phyloP scores from a whole-genome alignment of 148 eudicot genomes.

The Diospyros kaki region DNA sequence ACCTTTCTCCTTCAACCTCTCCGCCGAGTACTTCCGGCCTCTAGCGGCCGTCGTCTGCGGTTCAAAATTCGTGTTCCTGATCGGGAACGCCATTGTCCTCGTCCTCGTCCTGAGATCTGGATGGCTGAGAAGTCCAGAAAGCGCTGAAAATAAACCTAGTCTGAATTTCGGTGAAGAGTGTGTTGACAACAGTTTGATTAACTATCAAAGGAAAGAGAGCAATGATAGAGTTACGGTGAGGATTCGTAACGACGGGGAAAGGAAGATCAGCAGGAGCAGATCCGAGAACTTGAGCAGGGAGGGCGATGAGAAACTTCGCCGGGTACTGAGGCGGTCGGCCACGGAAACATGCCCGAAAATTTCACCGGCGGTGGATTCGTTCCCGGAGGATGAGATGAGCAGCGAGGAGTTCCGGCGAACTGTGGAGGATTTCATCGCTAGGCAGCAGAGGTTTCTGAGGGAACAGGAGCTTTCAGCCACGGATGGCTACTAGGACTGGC shows the following conservation, averaged over 20 bases:
- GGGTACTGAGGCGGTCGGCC: slow-evolving; percentile 5
- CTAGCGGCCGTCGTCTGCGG: slow-evolving; percentile 33
- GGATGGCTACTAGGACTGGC: not conserved
- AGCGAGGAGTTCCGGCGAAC: slow-evolving; percentile 17
- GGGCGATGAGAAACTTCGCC: slow-evolving; percentile 4
- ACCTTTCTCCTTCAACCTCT: slow-evolving; percentile 36
- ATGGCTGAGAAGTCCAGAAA: not conserved
- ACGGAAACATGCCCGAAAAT: not conserved
- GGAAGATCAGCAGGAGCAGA: slow-evolving; percentile 45
- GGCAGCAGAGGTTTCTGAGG: slow-evolving; percentile 73
- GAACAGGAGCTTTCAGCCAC: slow-evolving; percentile 43
- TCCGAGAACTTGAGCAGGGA: slow-evolving; percentile 42
- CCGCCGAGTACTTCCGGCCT: slow-evolving; percentile 37
- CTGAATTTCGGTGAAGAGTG: slow-evolving; percentile 23
- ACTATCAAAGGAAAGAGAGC: slow-evolving; percentile 4
- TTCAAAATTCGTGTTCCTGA: slow-evolving; percentile 63
- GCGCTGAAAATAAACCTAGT: not conserved
- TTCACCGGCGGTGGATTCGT: not conserved
- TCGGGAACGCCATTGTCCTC: slow-evolving; percentile 68
- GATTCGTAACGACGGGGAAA: not conserved
- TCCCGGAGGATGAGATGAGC: slow-evolving; percentile 11
- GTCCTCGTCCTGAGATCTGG: slow-evolving; percentile 51
- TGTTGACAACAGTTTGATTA: slow-evolving; percentile 17
- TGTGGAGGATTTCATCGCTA: slow-evolving; percentile 66
- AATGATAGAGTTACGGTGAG: not conserved